Evolutionary conservation across 257 asterid genomes (phyloP).

Genomic region (Buddleja alternifolia): DNA sequence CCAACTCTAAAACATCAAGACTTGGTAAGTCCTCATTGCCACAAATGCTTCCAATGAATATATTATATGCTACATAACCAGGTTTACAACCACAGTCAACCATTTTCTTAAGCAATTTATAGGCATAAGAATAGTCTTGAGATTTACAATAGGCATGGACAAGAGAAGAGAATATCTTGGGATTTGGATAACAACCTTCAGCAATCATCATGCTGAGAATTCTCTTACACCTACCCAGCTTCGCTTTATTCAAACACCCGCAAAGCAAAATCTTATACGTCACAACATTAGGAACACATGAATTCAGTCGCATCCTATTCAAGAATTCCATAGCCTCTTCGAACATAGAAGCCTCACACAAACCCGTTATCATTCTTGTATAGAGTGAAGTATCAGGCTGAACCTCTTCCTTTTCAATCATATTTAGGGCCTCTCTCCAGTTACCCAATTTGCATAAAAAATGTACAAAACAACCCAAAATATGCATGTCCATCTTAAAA

Average conservation of each 20-base stretch:
- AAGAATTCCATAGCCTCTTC: conserved; percentile 95
- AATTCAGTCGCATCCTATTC: conserved; percentile 69
- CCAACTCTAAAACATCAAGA: conserved; percentile 61
- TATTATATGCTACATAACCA: conserved; percentile 84
- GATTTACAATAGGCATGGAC: conserved; percentile 81
- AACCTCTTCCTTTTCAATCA: conserved; percentile 83
- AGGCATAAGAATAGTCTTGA: conserved; percentile 76
- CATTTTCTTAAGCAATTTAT: conserved; percentile 86
- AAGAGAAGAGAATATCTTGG: conserved; percentile 79
- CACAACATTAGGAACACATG: conserved; percentile 80
- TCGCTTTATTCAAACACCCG: conserved; percentile 80
- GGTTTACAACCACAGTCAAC: conserved; percentile 72
- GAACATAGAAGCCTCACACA: conserved; percentile 88
- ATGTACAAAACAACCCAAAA: conserved; percentile 61
- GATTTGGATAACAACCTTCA: conserved; percentile 94
- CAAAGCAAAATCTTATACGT: conserved; percentile 80
- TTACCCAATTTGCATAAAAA: conserved; percentile 77
- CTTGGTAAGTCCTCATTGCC: conserved; percentile 69
- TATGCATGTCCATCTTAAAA: conserved; percentile 68
- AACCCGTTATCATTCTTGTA: conserved; percentile 84
- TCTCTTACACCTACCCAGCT: conserved; percentile 87
- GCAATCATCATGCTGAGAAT: conserved; percentile 86
- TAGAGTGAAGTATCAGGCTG: conserved; percentile 76
- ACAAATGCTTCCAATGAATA: conserved; percentile 85
- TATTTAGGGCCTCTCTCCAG: conserved; percentile 82